phyloP scores from a whole-genome alignment of 2,329 filamentous ascomycete species.

The Madurella fahalii region DNA sequence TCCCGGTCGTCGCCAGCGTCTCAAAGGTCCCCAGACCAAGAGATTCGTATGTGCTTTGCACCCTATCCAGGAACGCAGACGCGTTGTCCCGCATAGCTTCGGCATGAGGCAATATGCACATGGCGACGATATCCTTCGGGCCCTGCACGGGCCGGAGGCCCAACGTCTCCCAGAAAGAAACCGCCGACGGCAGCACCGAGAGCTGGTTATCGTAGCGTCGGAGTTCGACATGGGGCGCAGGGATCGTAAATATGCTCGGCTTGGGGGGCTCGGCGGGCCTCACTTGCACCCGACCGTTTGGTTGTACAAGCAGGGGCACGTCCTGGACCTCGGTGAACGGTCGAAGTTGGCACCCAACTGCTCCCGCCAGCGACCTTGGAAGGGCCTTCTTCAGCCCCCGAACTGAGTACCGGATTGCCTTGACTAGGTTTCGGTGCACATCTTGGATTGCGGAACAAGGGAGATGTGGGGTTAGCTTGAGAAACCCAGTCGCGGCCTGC shows the following conservation, averaged over 20 bases:
- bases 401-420: constrained; percentile 44
- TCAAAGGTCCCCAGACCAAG: constrained; percentile 67
- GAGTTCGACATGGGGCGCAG: constrained; percentile 67
- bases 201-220: constrained; percentile 65
- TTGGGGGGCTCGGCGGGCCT: constrained; percentile 48
- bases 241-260: constrained; percentile 57
- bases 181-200: constrained; percentile 69
- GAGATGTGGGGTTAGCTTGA: constrained; percentile 34
- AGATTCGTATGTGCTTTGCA: constrained; percentile 69
- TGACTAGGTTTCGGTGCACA: constrained; percentile 40
- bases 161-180: constrained; percentile 78
- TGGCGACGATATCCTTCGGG: constrained; percentile 64
- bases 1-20: constrained; percentile 40
- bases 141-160: constrained; percentile 69
- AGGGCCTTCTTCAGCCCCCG: constrained; percentile 44
- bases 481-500: constrained; percentile 55
- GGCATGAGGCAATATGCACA: constrained; percentile 67
- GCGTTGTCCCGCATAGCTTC: constrained; percentile 59
- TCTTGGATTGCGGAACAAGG: constrained; percentile 25
- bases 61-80: constrained; percentile 60
- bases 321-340: constrained; percentile 55
- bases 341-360: constrained; percentile 41
- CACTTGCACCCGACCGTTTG: constrained; percentile 46
- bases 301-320: constrained; percentile 49
- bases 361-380: constrained; percentile 42